Evolutionary conservation across 192 early-diverging fungal species (phyloP), one percentile per base, ranked within the genome.

Genomic region (Linnemannia exigua): DNA sequence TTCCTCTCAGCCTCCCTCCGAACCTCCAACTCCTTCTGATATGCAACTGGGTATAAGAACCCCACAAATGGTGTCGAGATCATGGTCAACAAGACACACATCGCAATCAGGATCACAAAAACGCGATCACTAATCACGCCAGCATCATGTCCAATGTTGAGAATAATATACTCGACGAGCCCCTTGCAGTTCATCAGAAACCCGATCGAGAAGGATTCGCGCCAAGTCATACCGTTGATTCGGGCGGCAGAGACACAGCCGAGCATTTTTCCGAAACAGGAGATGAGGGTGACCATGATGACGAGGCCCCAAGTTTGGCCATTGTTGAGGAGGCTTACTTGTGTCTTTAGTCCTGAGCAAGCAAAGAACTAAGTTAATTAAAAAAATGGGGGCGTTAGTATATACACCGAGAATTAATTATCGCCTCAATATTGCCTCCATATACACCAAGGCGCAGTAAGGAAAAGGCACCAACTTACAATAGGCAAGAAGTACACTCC

Each of bases 101-200:
- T 96, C 11, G 96, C 83, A 48, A 97, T 92, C 91, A 86, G 16
- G 66, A 86, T 86, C 33, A 86, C 84, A 74, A 86, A 86, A 16
- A 80, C 75, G 1, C 84, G 74, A 28, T 86, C 93, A 50, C 93
- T 94, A 70, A 98, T 93, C 14, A 98, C 96, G 8, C 95, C 94
- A 0, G 95, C 93, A 50, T 95, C 88, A 76, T 95, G 90, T 19
- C 97, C 97, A 72, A 98, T 92, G 86, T 98, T 98, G 15, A 98
- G 91, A 69, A 98, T 95, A 75, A 98, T 97, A n/a, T 98, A 92
- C 88, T 98, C 97, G 19, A 98, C 97, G 22, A 98, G 89, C 28
- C 97, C 97, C 85, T 97, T 98, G 81, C 95, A 96, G 88, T 96
- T 97, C 97, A 98, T 98, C 71, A 98, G 79, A 67, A 96, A 89